Evolutionary conservation across 768 basidiomycete genomes (phyloP).

Genomic region (Suillus cothurnatus): DNA sequence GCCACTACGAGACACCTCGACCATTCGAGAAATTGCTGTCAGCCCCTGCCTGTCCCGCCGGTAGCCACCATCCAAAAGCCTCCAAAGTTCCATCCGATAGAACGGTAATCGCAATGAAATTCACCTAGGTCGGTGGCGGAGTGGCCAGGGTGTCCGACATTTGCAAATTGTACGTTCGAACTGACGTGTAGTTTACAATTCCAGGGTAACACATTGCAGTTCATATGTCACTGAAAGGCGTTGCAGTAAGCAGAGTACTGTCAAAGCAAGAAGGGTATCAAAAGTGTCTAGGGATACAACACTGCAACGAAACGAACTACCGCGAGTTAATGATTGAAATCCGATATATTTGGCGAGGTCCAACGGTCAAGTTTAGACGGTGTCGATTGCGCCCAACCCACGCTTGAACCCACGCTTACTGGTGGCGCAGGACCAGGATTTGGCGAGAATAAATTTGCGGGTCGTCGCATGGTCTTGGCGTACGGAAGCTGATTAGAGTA

Average conservation of each 20-base stretch:
- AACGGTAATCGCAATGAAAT: neutral
- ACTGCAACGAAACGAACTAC: neutral
- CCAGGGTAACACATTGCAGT: neutral
- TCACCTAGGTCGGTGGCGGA: neutral
- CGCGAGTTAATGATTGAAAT: constrained; percentile 2
- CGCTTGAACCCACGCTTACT: constrained; percentile 33
- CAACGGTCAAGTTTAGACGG: constrained; percentile 3
- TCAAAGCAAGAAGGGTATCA: constrained; percentile 12
- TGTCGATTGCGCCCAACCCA: constrained; percentile 2
- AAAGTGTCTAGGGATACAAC: constrained; percentile 11
- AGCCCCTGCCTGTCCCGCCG: neutral
- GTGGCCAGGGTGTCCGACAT: neutral
- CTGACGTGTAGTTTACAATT: neutral
- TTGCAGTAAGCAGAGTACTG: constrained; percentile 4
- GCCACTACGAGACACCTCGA: neutral
- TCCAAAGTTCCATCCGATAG: neutral
- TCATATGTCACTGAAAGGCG: neutral
- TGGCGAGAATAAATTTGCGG: constrained; percentile 52
- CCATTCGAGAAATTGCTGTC: neutral
- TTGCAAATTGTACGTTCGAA: neutral
- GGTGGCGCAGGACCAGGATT: constrained; percentile 37
- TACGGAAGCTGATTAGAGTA: constrained; percentile 5
- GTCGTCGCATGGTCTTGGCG: constrained; percentile 41
- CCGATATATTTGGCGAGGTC: neutral
- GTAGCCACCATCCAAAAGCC: neutral